Base-by-base conservation (phyloP, 805 yeast genomes). In the Ogataea thermomethanolica region DNA sequence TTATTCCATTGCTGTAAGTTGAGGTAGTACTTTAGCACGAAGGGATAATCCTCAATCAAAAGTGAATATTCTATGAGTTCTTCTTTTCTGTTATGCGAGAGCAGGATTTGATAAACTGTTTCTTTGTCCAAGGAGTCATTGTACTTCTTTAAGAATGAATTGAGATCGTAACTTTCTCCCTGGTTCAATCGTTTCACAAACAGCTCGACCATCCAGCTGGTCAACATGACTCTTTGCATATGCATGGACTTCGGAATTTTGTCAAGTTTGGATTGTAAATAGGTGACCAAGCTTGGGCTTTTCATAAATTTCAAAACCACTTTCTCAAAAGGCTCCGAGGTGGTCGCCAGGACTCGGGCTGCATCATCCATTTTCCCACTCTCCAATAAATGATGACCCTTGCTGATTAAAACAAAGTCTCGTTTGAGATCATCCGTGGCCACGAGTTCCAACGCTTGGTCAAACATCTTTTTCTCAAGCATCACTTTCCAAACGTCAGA, bases 401-500 rank as follows among this genome's bases (percentile, higher is more conserved):
- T 74, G 17, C 68, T 70, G 7, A 67, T 62, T 37, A 74, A 59
- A 4, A 88, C 72, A 7, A 65, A 55, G 50, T 81, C 81, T 35
- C 55, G 64, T n/a, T 66, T 60, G 8, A 51, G 35, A n/a, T 58
- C 25, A 41, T 73, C 71, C 13, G 37, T 17, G 17, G 30, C 29
- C 8, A 64, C 57, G 11, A 78, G 57, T 1, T 57, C 48, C 33
- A 86, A 64, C 0, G 96, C 96, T 32, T 76, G 78, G 12, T 81
- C 85, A 59, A 71, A 91, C 41, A 74, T 62, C 7, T 67, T 59
- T 36, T 66, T 67, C 3, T 69, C 70, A n/a, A 80, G 56, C 52
- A 81, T 59, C 0, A 76, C 66, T 38, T 73, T 74, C 96, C 97
- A 87, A 3, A 90, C 79, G 20, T 84, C 84, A 4, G 73, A 66